A percentile compares a stretch with the other conserved stretches of the same genome.
Evolutionary conservation across 371 early-diverging fungal species (phyloP).

Genomic region (Zychaea mexicana): DNA sequence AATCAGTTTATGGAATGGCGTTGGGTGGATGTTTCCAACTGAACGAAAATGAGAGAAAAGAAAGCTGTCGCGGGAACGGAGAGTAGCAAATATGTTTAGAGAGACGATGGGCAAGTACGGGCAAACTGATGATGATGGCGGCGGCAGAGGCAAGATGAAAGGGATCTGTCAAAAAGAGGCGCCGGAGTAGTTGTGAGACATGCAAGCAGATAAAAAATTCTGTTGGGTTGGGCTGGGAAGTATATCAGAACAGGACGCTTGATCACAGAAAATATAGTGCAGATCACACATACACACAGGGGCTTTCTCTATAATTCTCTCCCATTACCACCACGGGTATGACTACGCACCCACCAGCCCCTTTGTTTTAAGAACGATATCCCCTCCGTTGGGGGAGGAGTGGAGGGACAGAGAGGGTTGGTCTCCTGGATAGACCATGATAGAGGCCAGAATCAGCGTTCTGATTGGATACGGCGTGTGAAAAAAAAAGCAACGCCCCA

Average conservation of each 20-base stretch:
- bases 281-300: too few species aligned
- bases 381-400: too few species aligned
- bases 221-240: too few species aligned
- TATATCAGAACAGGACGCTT: too few species aligned
- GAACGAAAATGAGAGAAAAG: background rate
- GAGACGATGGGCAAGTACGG: background rate
- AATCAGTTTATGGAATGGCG: constrained; percentile 6
- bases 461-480: constrained; percentile 24
- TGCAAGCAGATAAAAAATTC: too few species aligned
- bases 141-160: too few species aligned
- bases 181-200: too few species aligned
- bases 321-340: background rate
- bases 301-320: too few species aligned
- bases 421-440: background rate
- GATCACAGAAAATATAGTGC: background rate
- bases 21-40: background rate
- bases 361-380: background rate
- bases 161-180: too few species aligned
- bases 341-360: too few species aligned
- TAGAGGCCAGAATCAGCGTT: background rate
- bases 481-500: constrained; percentile 5
- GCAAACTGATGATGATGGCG: too few species aligned
- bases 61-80: background rate
- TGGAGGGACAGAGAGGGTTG: background rate
- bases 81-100: background rate